Percentiles rank a stretch among this genome's conserved stretches.
Evolutionary conservation across 2,329 filamentous ascomycete genomes (phyloP).

Genomic region (Curvularia spicifera): DNA sequence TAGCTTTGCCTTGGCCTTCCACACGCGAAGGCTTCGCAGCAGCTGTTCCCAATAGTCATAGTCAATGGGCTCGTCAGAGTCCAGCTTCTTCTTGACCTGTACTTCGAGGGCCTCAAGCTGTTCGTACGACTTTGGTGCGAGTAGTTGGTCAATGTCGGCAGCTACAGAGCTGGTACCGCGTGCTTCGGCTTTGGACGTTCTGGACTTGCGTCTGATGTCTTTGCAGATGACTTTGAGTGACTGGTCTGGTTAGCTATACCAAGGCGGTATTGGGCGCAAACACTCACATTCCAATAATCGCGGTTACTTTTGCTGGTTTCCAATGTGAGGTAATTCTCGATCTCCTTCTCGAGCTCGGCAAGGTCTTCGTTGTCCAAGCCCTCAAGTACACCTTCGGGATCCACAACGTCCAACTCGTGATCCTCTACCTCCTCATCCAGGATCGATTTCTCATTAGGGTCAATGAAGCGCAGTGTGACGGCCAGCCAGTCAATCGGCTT

Average conservation of each 20-base stretch:
- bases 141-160: conserved; percentile 84
- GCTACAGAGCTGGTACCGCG: conserved; percentile 82
- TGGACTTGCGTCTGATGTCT: conserved; percentile 72
- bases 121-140: conserved; percentile 82
- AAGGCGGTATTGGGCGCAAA: conserved; percentile 19
- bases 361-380: conserved; percentile 71
- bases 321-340: conserved; percentile 77
- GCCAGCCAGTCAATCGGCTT: conserved; percentile 93
- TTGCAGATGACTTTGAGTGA: conserved; percentile 84
- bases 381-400: conserved; percentile 82
- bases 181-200: conserved; percentile 67
- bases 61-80: conserved; percentile 90
- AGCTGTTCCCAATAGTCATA: conserved; percentile 98
- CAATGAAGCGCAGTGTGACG: conserved; percentile 87
- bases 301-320: conserved; percentile 79
- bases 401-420: conserved; percentile 73
- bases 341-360: conserved; percentile 79
- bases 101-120: conserved; percentile 86
- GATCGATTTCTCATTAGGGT: conserved; percentile 73
- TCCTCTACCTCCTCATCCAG: conserved; percentile 86
- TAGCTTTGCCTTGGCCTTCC: conserved; percentile 89
- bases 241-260: conserved; percentile 47
- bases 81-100: conserved; percentile 85
- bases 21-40: conserved; percentile 80
- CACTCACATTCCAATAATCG: conserved; percentile 80